phyloP scores from a whole-genome alignment of 371 early-diverging fungal species.

The Entomophthora muscae region DNA sequence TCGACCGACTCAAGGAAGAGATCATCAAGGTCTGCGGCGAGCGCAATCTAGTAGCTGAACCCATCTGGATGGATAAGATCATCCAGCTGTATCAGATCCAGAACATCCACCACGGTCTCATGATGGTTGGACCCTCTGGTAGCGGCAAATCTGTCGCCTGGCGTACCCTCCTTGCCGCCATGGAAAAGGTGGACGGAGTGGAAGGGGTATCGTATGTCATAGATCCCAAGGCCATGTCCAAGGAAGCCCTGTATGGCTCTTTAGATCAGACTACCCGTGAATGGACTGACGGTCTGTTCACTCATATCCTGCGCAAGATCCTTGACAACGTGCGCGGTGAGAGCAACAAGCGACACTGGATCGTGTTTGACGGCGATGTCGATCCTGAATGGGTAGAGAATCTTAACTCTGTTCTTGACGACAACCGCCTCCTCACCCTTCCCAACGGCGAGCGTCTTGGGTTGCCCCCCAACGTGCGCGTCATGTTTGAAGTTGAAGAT shows the following conservation, averaged over 20 bases:
- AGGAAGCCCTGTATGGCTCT: constrained; percentile 89
- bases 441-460: constrained; percentile 97
- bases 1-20: constrained; percentile 54
- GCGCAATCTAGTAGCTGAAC: constrained; percentile 51
- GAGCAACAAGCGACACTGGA: constrained; percentile 86
- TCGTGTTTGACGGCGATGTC: constrained; percentile 98
- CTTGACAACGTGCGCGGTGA: constrained; percentile 96
- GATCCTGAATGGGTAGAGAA: constrained; percentile 99
- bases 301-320: constrained; percentile 88
- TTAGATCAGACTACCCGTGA: constrained; percentile 95
- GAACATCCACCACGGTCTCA: constrained; percentile 93
- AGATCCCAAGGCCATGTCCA: constrained; percentile 95
- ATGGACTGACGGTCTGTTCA: constrained; percentile 98
- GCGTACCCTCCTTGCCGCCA: constrained; percentile 72
- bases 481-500: constrained; percentile 97
- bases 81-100: constrained; percentile 94
- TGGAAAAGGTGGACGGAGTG: constrained; percentile 70
- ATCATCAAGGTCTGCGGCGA: constrained; percentile 61
- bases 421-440: constrained; percentile 88
- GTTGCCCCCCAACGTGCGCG: constrained; percentile 86
- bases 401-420: constrained; percentile 93
- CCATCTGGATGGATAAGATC: constrained; percentile 88
- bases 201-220: constrained; percentile 88
- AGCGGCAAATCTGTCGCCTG: constrained; percentile 89
- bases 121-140: constrained; percentile 97